These are phyloP conservation scores for Lipomyces yamadae DNA, from an alignment of 805 yeast species.

Conservation along the genomic window DNA sequence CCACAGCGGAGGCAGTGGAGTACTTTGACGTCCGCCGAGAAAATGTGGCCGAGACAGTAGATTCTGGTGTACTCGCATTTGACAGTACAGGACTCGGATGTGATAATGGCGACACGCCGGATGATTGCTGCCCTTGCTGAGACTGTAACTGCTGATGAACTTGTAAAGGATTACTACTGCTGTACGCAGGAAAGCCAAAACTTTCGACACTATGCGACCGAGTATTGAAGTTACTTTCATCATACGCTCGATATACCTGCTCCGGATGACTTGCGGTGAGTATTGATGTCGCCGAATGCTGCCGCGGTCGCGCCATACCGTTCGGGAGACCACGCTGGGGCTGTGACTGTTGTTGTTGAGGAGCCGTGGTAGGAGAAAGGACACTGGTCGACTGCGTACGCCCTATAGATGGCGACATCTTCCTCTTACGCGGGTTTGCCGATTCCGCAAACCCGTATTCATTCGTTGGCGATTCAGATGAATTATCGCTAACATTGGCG, in stretches of 20 bases:
- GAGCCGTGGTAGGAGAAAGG: neutral
- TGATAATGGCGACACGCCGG: constrained; percentile 17
- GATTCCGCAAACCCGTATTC: constrained; percentile 29
- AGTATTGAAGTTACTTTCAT: constrained; percentile 27
- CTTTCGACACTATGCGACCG: constrained; percentile 34
- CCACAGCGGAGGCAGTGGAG: constrained; percentile 6
- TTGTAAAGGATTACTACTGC: constrained; percentile 26
- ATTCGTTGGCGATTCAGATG: constrained; percentile 32
- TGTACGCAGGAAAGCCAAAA: constrained; percentile 34
- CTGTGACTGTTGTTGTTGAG: constrained; percentile 13
- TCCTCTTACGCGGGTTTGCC: constrained; percentile 30
- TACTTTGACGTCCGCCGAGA: constrained; percentile 1
- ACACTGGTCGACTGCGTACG: constrained; percentile 5
- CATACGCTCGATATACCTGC: constrained; percentile 15
- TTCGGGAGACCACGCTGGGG: constrained; percentile 3
- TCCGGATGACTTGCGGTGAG: neutral
- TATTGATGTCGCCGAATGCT: neutral
- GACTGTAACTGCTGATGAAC: constrained; percentile 14
- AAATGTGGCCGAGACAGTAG: constrained; percentile 6
- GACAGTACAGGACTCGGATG: constrained; percentile 27
- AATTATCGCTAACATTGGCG: constrained; percentile 26
- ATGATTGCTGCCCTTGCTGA: constrained; percentile 7
- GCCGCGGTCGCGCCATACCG: constrained; percentile 9
- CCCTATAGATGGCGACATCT: constrained; percentile 22
- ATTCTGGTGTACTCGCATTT: constrained; percentile 26